These are phyloP conservation scores for Ophiosphaerella korrae DNA, from an alignment of 2,329 filamentous ascomycete species.

Conservation along the genomic window DNA sequence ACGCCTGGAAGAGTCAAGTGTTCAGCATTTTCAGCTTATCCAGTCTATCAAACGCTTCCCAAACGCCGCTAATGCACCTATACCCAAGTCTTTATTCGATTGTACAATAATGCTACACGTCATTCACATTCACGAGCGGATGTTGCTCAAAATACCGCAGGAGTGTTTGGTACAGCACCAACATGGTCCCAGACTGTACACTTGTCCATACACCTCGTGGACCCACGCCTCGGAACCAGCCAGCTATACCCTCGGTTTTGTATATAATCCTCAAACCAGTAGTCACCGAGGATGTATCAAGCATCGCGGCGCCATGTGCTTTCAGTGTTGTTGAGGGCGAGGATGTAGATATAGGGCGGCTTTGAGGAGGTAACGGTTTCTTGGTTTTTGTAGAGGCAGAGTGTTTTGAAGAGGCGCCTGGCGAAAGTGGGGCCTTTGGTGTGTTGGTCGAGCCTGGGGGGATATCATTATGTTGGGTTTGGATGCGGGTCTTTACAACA, in stretches of 20 bases:
- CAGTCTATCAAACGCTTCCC: conserved; percentile 15
- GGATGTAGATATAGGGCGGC: conserved; percentile 83
- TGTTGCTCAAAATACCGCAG: conserved; percentile 74
- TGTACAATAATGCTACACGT: conserved; percentile 25
- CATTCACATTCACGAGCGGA: conserved; percentile 41
- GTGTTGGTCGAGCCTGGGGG: conserved; percentile 17
- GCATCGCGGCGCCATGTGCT: conserved; percentile 74
- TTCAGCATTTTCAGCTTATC: conserved; percentile 5
- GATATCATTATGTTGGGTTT: conserved; percentile 78
- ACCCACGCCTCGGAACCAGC: conserved; percentile 94
- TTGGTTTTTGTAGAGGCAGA: conserved; percentile 25
- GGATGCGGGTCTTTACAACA: conserved; percentile 94
- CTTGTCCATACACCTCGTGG: conserved; percentile 96
- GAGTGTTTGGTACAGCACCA: conserved; percentile 91
- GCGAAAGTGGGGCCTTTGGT: conserved; percentile 21
- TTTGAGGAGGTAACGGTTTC: conserved; percentile 43
- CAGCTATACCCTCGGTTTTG: conserved; percentile 81
- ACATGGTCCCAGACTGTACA: conserved; percentile 94
- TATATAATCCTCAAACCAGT: conserved; percentile 88
- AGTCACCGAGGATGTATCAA: conserved; percentile 89
- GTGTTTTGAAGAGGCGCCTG: conserved; percentile 39
- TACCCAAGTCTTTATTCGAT: conserved; percentile 14
- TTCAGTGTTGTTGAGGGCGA: conserved; percentile 84
- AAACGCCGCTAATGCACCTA: conserved; percentile 26
- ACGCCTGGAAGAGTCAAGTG: conserved; percentile 2